A percentile compares a stretch with the other conserved stretches of the same genome.
Evolutionary conservation across 805 yeast species (phyloP).

Genomic region (Kazachstania taianensis): DNA sequence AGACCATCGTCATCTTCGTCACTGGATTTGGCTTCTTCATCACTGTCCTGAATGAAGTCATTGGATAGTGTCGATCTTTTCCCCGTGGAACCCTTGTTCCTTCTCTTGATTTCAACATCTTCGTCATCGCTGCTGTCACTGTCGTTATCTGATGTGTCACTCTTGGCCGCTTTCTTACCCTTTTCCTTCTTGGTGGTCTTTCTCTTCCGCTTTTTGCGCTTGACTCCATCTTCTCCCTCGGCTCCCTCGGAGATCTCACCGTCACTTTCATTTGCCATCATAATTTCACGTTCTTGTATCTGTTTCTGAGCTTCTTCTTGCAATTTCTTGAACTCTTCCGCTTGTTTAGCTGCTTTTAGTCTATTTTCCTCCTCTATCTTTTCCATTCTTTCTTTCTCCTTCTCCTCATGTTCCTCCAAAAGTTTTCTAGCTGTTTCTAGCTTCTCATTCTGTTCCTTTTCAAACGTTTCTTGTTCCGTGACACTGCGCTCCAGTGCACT

Average conservation of each 20-base stretch:
- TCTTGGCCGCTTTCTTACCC: background rate
- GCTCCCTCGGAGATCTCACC: conserved; percentile 22
- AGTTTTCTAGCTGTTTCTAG: conserved; percentile 63
- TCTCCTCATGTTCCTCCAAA: conserved; percentile 47
- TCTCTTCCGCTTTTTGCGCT: conserved; percentile 14
- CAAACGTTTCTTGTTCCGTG: conserved; percentile 63
- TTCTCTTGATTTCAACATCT: conserved; percentile 19
- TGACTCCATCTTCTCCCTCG: conserved; percentile 10
- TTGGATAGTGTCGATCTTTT: conserved; percentile 26
- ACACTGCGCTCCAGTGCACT: conserved; percentile 61
- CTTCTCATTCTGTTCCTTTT: conserved; percentile 44
- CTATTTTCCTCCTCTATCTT: conserved; percentile 41
- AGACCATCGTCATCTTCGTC: conserved; percentile 13
- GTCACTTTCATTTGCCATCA: conserved; percentile 27
- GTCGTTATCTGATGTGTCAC: conserved; percentile 11
- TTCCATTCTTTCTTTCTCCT: conserved; percentile 36
- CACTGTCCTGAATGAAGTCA: conserved; percentile 37
- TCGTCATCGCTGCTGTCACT: conserved; percentile 15
- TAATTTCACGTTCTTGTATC: conserved; percentile 42
- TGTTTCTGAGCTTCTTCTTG: conserved; percentile 51
- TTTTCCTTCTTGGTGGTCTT: conserved; percentile 8
- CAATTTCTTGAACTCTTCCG: conserved; percentile 38
- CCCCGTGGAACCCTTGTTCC: conserved; percentile 17
- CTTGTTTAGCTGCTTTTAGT: conserved; percentile 39
- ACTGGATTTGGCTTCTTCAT: conserved; percentile 27